Evolutionary conservation across 768 basidiomycete species (phyloP), one percentile per base, ranked within the genome.

Genomic region (Tylopilus sp.): DNA sequence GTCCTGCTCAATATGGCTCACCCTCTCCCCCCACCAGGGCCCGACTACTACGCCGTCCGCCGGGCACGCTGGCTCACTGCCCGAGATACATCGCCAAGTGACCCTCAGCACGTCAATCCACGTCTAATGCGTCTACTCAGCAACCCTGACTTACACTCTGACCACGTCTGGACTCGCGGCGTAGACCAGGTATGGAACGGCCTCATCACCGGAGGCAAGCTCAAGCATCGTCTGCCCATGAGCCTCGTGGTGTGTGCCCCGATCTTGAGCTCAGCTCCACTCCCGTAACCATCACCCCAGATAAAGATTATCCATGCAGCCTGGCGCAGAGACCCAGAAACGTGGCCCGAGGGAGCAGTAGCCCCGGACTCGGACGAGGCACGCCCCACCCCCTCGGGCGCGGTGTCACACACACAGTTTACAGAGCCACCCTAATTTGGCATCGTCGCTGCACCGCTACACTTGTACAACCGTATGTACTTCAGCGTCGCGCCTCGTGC

Each of bases 261-360:
- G 10, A 3, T 44, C 40, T 39, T 22, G 6, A 35, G 21, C 30
- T 13, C 7, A 30, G 12, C 17, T 31, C 17, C 39, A 28, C 41
- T 39, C 41, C 47, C 47, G 28, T 40, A 48, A 58, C 35, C 36
- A 50, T 36, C 46, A 45, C 50, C 43, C 49, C 67, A 91, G 88
- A 78, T 89, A 60, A 85, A 85, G 61, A 75, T 91, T 52, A 67
- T 89, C 40, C 79, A 87, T 59, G 79, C 83, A 30, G 82, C 83
- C 31, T 91, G 89, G 89, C 66, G 86, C 41, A 80, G 80, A 45
- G 88, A 91, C 53, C 68, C 68, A 44, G 75, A 80, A 44, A 88
- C 85, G 40, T 91, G 89, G 89, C 89, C 89, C 18, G 68, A 71
- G 35, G 82, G 79, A 17, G 73, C 78, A 33, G 67, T 73, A 4